Percentiles rank a stretch among this genome's conserved stretches.
These are phyloP conservation scores for Citrus hindsii DNA, from an alignment of 345 rosid species.

Conservation along the genomic window DNA sequence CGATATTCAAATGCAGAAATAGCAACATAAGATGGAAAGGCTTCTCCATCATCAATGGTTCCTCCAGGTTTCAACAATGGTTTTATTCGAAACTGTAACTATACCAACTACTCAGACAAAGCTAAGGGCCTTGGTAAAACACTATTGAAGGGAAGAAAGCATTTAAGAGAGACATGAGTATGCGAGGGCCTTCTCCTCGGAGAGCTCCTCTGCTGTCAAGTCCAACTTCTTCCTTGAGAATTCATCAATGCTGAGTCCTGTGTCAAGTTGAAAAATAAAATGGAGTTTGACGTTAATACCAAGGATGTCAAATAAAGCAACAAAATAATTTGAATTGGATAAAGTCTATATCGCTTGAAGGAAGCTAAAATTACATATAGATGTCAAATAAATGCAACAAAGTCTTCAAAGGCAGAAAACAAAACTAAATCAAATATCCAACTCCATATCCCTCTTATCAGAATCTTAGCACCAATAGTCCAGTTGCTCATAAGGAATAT, in stretches of 20 bases:
- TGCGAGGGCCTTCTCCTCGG: constrained; percentile 93
- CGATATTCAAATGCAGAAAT: background rate
- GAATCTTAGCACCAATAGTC: background rate
- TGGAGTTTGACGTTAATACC: background rate
- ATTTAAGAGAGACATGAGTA: constrained; percentile 86
- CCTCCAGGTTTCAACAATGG: constrained; percentile 8
- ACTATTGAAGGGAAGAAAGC: background rate
- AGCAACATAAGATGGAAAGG: background rate
- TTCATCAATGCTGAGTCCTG: constrained; percentile 83
- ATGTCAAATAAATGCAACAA: background rate
- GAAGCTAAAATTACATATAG: background rate
- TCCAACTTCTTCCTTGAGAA: constrained; percentile 96
- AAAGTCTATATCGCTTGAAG: background rate
- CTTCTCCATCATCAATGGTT: constrained; percentile 12
- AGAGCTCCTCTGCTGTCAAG: constrained; percentile 75
- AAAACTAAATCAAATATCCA: background rate
- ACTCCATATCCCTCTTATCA: background rate
- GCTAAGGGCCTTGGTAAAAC: background rate
- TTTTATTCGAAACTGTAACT: constrained; percentile 36
- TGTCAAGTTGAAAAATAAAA: background rate
- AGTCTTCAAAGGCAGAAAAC: background rate
- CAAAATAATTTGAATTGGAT: background rate
- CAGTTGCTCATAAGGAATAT: background rate
- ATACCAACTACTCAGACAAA: background rate
- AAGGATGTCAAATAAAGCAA: background rate